Conservation (phyloP, 2,329 filamentous ascomycete species). For the Cladosporium halotolerans region DNA sequence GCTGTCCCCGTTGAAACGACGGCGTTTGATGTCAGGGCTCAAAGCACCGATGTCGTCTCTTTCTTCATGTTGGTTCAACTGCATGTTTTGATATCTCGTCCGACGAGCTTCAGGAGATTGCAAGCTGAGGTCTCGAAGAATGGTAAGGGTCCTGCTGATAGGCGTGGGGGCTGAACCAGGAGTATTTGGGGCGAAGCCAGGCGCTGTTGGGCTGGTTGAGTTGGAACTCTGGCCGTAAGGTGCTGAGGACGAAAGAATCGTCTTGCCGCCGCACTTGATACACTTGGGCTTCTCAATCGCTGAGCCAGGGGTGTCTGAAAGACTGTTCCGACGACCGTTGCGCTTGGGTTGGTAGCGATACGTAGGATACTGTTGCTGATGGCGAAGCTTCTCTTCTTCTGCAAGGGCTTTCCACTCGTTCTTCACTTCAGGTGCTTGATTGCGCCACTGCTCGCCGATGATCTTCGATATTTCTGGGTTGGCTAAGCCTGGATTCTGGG, state of each 20-base stretch:
- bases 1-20: conserved; percentile 48
- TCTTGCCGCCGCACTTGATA: conserved; percentile 64
- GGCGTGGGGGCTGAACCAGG: conserved; percentile 28
- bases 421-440: conserved; percentile 67
- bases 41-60: conserved; percentile 41
- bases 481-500: conserved; percentile 77
- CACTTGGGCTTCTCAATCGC: conserved; percentile 48
- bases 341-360: conserved; percentile 87
- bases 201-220: conserved; percentile 23
- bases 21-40: conserved; percentile 55
- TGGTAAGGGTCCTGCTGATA: conserved; percentile 31
- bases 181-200: conserved; percentile 23
- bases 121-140: conserved; percentile 30
- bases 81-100: conserved; percentile 21
- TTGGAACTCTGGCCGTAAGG: conserved; percentile 36
- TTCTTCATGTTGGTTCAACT: conserved; percentile 27
- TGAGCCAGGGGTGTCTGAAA: conserved; percentile 23
- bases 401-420: conserved; percentile 83
- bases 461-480: conserved; percentile 98
- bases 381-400: conserved; percentile 85
- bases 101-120: conserved; percentile 29
- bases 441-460: conserved; percentile 87
- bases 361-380: conserved; percentile 83
- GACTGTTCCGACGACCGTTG: conserved; percentile 39
- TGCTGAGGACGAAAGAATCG: conserved; percentile 57